Evolutionary conservation across 2,329 filamentous ascomycete species (phyloP).

Genomic region (Macrophomina pseudophaseolina): DNA sequence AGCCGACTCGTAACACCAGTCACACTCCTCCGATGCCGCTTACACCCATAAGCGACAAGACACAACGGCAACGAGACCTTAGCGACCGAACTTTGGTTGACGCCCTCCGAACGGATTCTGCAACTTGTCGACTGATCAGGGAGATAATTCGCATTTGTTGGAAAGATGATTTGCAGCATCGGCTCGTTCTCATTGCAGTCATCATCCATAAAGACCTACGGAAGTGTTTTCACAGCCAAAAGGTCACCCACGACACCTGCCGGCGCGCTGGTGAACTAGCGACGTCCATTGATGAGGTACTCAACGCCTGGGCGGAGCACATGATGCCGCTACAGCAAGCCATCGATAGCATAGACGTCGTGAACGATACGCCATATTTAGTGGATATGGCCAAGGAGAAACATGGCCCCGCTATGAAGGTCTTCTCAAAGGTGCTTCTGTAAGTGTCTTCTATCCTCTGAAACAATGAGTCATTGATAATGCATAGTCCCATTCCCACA

Average conservation of each 20-base stretch:
- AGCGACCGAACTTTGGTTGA: constrained; percentile 1
- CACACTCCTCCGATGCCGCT: too few species aligned
- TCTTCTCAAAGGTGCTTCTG: neutral
- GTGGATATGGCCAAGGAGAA: neutral
- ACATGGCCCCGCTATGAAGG: neutral
- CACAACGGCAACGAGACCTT: neutral
- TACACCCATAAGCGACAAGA: neutral
- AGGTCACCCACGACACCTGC: neutral
- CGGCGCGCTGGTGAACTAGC: neutral
- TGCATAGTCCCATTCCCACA: constrained; percentile 6
- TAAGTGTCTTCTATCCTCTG: neutral
- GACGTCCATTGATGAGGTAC: neutral
- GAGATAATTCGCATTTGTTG: neutral
- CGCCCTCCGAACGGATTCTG: neutral
- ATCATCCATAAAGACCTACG: neutral
- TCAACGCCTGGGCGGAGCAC: neutral
- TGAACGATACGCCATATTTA: neutral
- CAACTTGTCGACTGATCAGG: neutral
- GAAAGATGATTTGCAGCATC: neutral
- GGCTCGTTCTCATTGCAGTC: neutral
- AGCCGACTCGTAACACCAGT: too few species aligned
- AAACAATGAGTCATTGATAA: neutral
- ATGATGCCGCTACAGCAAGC: neutral
- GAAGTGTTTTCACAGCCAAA: neutral
- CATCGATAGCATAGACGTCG: neutral